Evolutionary conservation across 2,329 filamentous ascomycete species (phyloP), one percentile per base, ranked within the genome.

Genomic region (Talaromyces atroroseus): DNA sequence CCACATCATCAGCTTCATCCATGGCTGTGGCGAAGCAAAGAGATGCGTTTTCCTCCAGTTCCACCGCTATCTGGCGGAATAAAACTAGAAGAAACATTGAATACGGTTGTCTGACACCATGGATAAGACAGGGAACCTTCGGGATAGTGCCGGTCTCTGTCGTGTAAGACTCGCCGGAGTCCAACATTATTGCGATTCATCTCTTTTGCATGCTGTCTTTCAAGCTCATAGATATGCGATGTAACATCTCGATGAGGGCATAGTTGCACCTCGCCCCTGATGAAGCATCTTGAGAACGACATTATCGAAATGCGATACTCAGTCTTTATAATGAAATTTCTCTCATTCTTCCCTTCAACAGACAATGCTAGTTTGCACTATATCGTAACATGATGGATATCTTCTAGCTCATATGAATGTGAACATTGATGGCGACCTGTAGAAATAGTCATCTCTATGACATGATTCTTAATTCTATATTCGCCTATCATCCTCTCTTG

Each of bases 361-460:
- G 2, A 2, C 18, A 53, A 24, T 7, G 21, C 36, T 16, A 36
- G 20, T 8, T 36, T 26, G 29, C 42, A 32, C 6, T 26, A 26
- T 29, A 20, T 32, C 23, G 18, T 12, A 5, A 34, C 21, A 3
- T 10, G 18, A 2, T 4, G 1, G 11, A 1, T 2, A 1, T 1
- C 0, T 20, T 24, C 0, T 24, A 18, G 12, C 4, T 12, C 0
- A 45, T 52, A 47, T 24, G 23, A 14, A 14, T 53, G 21, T 12
- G 1, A 11, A 53, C 51, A 53, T 38, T 53, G 11, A 23, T 53
- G 51, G 16, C 38, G 42, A 16, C 29, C 51, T 23, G 23, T 47
- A 40, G 20, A 29, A 23, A 5, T 6, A 24, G 18, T 47, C 18
- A 40, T 18, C 5, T n/a, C 16, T n/a, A 40, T 40, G n/a, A 40